phyloP scores from a whole-genome alignment of 169 alveolate genomes.

The Toxoplasma gondii region DNA sequence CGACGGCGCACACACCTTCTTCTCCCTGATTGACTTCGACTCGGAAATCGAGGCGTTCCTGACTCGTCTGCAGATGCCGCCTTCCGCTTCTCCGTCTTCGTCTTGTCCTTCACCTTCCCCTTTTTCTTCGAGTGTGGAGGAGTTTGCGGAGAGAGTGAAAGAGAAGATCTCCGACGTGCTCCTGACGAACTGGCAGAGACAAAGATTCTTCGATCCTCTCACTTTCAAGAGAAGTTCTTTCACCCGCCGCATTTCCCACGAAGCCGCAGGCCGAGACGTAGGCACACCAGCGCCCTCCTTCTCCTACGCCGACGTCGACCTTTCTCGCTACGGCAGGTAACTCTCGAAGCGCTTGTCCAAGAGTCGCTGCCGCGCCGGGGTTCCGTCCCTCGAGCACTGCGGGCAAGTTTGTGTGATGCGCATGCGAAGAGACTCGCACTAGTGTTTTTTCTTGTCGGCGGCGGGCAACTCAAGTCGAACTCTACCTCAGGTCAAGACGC shows the following conservation, averaged over 20 bases:
- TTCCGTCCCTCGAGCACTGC: no score
- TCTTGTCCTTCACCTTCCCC: background rate
- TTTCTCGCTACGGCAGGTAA: background rate
- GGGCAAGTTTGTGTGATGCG: no score
- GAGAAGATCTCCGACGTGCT: conserved; percentile 16
- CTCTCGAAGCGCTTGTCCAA: background rate
- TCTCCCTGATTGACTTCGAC: background rate
- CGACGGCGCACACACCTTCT: background rate
- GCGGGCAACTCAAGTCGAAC: no score
- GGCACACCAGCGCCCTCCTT: conserved; percentile 62
- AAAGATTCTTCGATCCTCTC: conserved; percentile 10
- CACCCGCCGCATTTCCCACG: background rate
- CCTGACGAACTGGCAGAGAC: conserved; percentile 1
- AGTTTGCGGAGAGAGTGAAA: background rate
- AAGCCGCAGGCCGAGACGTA: conserved; percentile 45
- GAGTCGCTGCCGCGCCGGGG: background rate
- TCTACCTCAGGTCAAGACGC: no score
- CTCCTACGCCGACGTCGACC: conserved; percentile 57
- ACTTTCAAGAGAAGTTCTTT: conserved; percentile 19
- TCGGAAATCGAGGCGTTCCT: background rate
- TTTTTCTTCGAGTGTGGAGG: background rate
- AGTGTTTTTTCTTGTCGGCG: no score
- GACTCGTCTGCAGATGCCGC: background rate
- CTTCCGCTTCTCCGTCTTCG: background rate
- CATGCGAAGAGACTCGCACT: no score